Base-by-base conservation (phyloP, 2,329 filamentous ascomycete species). In the Orbilia blumenaviensis region DNA sequence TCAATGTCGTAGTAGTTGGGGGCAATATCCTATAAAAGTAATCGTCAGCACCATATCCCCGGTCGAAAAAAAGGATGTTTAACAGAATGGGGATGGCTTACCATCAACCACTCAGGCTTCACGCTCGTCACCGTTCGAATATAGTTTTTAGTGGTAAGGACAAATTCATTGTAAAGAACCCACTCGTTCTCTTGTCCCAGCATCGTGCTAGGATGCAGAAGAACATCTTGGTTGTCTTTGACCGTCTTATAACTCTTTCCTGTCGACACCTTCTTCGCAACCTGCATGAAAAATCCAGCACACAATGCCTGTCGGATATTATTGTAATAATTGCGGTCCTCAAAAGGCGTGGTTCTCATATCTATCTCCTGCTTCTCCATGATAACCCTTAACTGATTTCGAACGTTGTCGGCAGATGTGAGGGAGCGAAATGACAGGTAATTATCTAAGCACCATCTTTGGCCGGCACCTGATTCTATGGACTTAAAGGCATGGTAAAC, bases 271-370 rank as follows among this genome's bases (percentile, higher is more conserved):
- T 91, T 93, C 89, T 96, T 97, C 73, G 95, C 96, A 21, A 98
- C 92, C 83, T 99, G 95, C 95, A 99, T 99, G 87, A 99, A 99
- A 87, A 99, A 99, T 34, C 96, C 95, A 0, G 94, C 88, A 10
- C 97, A 91, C 12, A 99, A 87, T 7, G 95, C 94, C 38, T 93
- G 90, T 48, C 94, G 92, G 81, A 99, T 99, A 83, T 99, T 99
- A 83, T 89, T 93, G 84, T 98, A 99, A 86, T 99, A 99, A 82
- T 96, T 92, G 86, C 96, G 97, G 85, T 98, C 90, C 80, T 94
- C 91, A 81, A 97, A 98, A 0, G 91, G 88, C 0, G 94, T 98
- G 62, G 92, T 95, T 66, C 97, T 83, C 60, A 99, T 89, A 77
- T 96, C 92, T 8, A 99, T 85, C 72, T 90, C 91, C 79, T 93